A percentile compares a stretch with the other conserved stretches of the same genome.
These are phyloP conservation scores for Acanthamoeba polyphaga DNA, from an alignment of 208 protist genomes.

Conservation along the genomic window DNA sequence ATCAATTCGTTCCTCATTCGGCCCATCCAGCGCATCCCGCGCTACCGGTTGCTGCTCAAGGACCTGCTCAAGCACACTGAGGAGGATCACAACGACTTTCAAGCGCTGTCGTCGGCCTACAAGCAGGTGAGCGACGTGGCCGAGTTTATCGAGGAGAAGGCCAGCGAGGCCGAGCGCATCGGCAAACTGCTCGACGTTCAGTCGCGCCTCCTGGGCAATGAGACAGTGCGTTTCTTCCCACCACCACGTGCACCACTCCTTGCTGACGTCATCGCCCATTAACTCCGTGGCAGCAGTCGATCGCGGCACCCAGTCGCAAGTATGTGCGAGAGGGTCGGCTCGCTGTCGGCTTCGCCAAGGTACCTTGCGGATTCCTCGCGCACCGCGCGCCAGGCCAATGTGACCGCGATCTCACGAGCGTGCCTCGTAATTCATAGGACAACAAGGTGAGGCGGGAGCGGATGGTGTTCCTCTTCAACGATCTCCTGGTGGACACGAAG, in stretches of 20 bases:
- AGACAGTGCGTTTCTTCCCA: background rate
- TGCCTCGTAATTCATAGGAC: background rate
- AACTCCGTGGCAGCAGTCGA: background rate
- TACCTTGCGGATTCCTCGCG: background rate
- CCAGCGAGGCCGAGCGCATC: conserved; percentile 59
- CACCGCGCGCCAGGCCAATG: too few relatives aligned
- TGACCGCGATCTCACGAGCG: background rate
- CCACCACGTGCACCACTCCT: background rate
- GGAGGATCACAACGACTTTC: conserved; percentile 46
- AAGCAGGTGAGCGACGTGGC: conserved; percentile 68
- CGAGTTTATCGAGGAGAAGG: conserved; percentile 55
- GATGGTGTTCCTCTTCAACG: conserved; percentile 72
- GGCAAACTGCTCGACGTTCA: conserved; percentile 59
- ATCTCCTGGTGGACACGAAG: conserved; percentile 69
- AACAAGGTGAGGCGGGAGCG: conserved; percentile 31
- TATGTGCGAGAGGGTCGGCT: conserved; percentile 55
- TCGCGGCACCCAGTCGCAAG: conserved; percentile 31
- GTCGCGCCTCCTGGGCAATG: conserved; percentile 47
- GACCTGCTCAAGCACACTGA: conserved; percentile 75
- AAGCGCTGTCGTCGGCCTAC: background rate
- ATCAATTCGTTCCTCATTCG: conserved; percentile 64
- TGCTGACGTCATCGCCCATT: background rate
- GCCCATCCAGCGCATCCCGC: conserved; percentile 74
- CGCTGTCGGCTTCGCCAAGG: background rate
- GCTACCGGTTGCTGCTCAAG: conserved; percentile 71